These are phyloP conservation scores for Eucalyptus erythrocorys DNA, from an alignment of 345 rosid species.

Conservation along the genomic window DNA sequence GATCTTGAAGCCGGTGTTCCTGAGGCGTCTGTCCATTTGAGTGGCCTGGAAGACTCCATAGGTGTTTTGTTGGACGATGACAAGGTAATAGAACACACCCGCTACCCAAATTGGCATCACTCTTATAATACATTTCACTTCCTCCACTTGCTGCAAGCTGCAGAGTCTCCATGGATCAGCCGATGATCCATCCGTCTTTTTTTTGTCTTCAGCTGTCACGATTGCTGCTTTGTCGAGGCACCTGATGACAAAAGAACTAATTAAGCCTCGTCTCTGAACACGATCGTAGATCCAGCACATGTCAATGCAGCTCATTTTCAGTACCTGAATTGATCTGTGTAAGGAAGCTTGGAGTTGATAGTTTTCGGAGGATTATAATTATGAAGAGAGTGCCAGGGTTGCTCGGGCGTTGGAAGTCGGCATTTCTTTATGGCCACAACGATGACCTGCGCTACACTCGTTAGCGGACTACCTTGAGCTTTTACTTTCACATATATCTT, in stretches of 20 bases:
- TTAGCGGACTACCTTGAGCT: conserved; percentile 53
- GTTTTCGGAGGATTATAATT: conserved; percentile 16
- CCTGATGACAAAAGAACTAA: conserved; percentile 1
- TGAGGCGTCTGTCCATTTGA: conserved; percentile 24
- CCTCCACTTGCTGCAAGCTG: conserved; percentile 51
- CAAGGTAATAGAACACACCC: conserved; percentile 8
- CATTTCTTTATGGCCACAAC: conserved; percentile 21
- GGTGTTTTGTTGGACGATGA: conserved; percentile 28
- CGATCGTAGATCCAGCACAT: neutral
- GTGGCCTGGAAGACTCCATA: conserved; percentile 37
- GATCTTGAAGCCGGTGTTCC: conserved; percentile 9
- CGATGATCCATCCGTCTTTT: conserved; percentile 29
- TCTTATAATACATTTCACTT: conserved; percentile 29
- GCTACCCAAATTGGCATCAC: conserved; percentile 36
- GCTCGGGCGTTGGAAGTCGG: neutral
- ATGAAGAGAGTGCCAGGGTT: conserved; percentile 23
- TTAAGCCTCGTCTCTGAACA: neutral
- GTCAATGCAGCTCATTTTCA: neutral
- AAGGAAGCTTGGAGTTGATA: conserved; percentile 23
- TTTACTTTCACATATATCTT: conserved; percentile 7
- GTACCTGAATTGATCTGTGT: conserved; percentile 40
- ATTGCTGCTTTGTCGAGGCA: conserved; percentile 41
- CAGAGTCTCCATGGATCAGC: conserved; percentile 41
- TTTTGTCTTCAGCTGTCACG: conserved; percentile 8
- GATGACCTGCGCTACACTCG: conserved; percentile 32